Percentiles rank a stretch among this genome's conserved stretches.
phyloP scores from a whole-genome alignment of 1,284 basidiomycete genomes.

The Lignosus rhinocerotis region DNA sequence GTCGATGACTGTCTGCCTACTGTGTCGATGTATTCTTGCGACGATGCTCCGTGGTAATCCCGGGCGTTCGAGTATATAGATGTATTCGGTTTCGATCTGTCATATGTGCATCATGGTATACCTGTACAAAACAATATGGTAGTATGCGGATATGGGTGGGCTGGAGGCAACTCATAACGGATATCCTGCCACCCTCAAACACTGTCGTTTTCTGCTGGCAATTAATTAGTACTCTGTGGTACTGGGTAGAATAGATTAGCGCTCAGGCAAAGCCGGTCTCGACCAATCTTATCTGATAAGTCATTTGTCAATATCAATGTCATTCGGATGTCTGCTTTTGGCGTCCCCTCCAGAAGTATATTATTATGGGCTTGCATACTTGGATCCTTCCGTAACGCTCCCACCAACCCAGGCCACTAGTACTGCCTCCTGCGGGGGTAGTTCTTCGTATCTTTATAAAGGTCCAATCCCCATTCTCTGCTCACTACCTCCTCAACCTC shows the following conservation, averaged over 20 bases:
- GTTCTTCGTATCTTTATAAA: background rate
- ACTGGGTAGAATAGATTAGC: no score
- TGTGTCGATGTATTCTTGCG: background rate
- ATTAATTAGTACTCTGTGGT: no score
- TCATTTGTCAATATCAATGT: no score
- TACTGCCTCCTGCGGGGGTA: slow-evolving; percentile 23
- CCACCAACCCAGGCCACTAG: background rate
- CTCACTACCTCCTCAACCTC: background rate
- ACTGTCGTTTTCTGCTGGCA: background rate
- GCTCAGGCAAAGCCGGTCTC: no score
- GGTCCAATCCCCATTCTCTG: background rate
- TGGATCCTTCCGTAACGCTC: background rate
- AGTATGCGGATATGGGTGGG: background rate
- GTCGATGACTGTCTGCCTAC: background rate
- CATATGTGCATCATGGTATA: background rate
- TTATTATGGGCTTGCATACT: background rate
- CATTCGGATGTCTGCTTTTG: no score
- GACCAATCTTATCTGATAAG: background rate
- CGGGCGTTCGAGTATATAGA: slow-evolving; percentile 2
- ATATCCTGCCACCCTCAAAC: background rate
- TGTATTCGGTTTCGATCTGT: background rate
- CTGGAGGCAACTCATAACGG: no score
- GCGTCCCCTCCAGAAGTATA: background rate
- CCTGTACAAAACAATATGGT: background rate
- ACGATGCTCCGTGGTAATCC: slow-evolving; percentile 6